Evolutionary conservation across 805 yeast species (phyloP), one percentile per base, ranked within the genome.

Genomic region (Ogataea sp.): DNA sequence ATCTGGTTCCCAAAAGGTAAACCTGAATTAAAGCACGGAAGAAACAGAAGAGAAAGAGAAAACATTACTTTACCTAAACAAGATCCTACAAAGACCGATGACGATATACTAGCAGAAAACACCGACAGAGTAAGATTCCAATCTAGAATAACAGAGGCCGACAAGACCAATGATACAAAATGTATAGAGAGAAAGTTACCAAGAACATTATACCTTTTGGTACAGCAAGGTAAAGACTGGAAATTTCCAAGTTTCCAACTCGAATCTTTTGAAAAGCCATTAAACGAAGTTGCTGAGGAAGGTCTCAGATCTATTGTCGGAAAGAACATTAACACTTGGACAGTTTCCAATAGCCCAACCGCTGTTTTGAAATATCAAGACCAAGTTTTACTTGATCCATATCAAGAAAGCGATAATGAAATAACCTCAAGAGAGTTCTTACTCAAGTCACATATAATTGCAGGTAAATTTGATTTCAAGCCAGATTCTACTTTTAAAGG

Each of bases 321-420:
- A 25, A 74, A 69, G 10, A 59, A 70, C 40, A 74, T 93, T 56
- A 83, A 87, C 62, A 82, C 87, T 33, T 90, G 94, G 85, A 76
- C 83, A 17, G 95, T 93, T n/a, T 87, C 97, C 20, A 77, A 75
- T 41, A 83, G 83, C 5, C 97, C 98, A 31, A 81, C 89, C 32
- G 88, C 80, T 33, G 77, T 82, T 1, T 54, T 81, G 45, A 68
- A 75, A 48, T 70, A 65, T 44, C 37, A 49, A 13, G 53, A 55
- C 26, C 53, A 53, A 25, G 55, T 60, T 13, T 36, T 51, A 21
- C 55, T 55, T 14, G 40, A 46, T 8, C 34, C 46, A 6, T 43
- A 29, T 20, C 39, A 41, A 4, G 20, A 50, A 2, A 56, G 47
- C 10, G 52, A 51, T 1, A 51, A 47, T n/a, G 51, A 42, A 6